Conservation (phyloP, 805 yeast genomes). For the Saturnispora hagleri region DNA sequence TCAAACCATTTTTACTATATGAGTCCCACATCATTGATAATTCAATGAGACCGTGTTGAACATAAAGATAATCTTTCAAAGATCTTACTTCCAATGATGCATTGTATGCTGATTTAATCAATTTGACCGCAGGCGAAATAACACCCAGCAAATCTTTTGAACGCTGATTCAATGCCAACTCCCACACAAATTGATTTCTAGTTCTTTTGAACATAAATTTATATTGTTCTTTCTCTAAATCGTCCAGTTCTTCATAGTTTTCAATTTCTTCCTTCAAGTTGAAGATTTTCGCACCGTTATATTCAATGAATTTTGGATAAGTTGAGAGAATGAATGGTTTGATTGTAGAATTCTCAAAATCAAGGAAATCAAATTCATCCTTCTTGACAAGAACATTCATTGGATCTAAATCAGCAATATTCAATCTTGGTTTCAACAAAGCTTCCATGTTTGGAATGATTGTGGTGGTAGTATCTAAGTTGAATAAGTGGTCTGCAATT, state of each 20-base stretch:
- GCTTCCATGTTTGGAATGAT: constrained; percentile 51
- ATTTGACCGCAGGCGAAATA: constrained; percentile 73
- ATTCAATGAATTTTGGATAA: constrained; percentile 77
- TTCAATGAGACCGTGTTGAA: constrained; percentile 60
- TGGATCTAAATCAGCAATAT: constrained; percentile 83
- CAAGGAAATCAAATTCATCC: constrained; percentile 48
- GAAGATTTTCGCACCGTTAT: constrained; percentile 83
- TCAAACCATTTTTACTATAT: constrained; percentile 49
- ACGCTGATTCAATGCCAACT: constrained; percentile 56
- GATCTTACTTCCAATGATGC: constrained; percentile 50
- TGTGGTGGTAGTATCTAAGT: constrained; percentile 36
- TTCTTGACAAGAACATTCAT: constrained; percentile 62
- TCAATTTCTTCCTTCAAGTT: constrained; percentile 67
- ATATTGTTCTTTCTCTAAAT: constrained; percentile 68
- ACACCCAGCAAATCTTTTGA: constrained; percentile 65
- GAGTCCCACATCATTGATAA: constrained; percentile 62
- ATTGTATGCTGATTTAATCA: constrained; percentile 54
- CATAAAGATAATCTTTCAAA: constrained; percentile 50
- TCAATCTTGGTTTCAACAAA: constrained; percentile 63
- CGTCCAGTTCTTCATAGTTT: constrained; percentile 56
- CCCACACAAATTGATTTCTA: constrained; percentile 87
- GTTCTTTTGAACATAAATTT: constrained; percentile 84
- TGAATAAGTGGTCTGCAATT: constrained; percentile 52
- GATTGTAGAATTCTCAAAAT: constrained; percentile 72
- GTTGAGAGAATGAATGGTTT: constrained; percentile 75